Evolutionary conservation across 1,139 yeast species (phyloP).

Genomic region (Geotrichum citri-aurantii): DNA sequence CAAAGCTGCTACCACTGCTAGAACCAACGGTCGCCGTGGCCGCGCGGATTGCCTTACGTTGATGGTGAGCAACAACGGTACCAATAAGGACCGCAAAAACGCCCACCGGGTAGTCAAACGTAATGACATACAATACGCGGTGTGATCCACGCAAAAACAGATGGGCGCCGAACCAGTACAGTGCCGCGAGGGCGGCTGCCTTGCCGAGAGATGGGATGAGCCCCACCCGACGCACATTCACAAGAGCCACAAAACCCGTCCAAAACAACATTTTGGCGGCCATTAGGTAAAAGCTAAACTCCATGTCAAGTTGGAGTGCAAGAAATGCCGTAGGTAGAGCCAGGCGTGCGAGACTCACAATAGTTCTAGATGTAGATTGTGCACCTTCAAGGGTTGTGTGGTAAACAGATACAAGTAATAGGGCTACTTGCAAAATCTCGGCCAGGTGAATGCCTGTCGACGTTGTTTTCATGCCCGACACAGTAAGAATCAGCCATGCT

Average conservation of each 20-base stretch:
- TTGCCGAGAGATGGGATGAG: not conserved
- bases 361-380: not conserved
- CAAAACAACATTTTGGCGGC: not conserved
- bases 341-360: constrained; percentile 1
- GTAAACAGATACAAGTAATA: not conserved
- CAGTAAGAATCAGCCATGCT: constrained; percentile 2
- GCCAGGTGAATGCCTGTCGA: constrained; percentile 1
- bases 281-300: constrained; percentile 11
- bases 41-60: not conserved
- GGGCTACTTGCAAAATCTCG: not conserved
- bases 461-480: constrained; percentile 5
- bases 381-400: not conserved
- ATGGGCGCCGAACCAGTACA: not conserved
- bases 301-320: constrained; percentile 10
- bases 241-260: not conserved
- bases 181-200: not conserved
- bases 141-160: not conserved
- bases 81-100: not conserved
- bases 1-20: not conserved
- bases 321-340: constrained; percentile 1
- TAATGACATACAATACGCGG: not conserved
- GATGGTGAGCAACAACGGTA: not conserved
- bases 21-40: not conserved
- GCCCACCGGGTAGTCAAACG: not conserved
- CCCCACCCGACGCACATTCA: not conserved